phyloP scores from a whole-genome alignment of 2,329 filamentous ascomycete species.

The Aspergillus neoniger region DNA sequence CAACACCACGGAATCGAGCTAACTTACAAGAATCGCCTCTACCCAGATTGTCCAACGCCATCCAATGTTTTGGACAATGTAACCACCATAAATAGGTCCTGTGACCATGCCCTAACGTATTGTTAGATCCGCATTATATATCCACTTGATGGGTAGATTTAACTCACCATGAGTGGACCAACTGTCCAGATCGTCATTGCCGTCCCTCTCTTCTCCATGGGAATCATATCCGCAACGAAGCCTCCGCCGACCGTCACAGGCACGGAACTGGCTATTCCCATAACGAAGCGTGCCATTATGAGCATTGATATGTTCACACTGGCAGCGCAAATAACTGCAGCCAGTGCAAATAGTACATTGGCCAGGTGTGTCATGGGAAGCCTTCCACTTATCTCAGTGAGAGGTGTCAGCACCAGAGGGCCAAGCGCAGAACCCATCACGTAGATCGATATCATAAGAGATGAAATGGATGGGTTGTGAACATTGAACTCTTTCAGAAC shows the following conservation, averaged over 20 bases:
- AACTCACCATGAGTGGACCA: constrained; percentile 48
- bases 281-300: constrained; percentile 55
- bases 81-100: constrained; percentile 51
- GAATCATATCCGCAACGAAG: constrained; percentile 54
- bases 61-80: constrained; percentile 36
- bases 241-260: constrained; percentile 56
- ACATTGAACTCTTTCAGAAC: constrained; percentile 49
- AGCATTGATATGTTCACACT: constrained; percentile 55
- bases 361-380: constrained; percentile 56
- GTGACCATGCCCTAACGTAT: constrained; percentile 43
- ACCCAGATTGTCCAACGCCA: constrained; percentile 59
- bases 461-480: constrained; percentile 41
- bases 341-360: constrained; percentile 62
- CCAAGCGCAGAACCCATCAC: constrained; percentile 60
- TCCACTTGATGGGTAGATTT: not conserved
- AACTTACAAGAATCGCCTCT: constrained; percentile 47
- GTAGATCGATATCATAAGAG: constrained; percentile 61
- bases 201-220: constrained; percentile 50
- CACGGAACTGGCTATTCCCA: constrained; percentile 48
- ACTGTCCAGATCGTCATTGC: constrained; percentile 53
- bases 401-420: constrained; percentile 57
- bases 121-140: not conserved
- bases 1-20: not conserved
- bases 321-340: constrained; percentile 65
- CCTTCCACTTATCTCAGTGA: constrained; percentile 66